Conservation (phyloP, 23 red algal genomes). For the Cyanidium caldarium region DNA sequence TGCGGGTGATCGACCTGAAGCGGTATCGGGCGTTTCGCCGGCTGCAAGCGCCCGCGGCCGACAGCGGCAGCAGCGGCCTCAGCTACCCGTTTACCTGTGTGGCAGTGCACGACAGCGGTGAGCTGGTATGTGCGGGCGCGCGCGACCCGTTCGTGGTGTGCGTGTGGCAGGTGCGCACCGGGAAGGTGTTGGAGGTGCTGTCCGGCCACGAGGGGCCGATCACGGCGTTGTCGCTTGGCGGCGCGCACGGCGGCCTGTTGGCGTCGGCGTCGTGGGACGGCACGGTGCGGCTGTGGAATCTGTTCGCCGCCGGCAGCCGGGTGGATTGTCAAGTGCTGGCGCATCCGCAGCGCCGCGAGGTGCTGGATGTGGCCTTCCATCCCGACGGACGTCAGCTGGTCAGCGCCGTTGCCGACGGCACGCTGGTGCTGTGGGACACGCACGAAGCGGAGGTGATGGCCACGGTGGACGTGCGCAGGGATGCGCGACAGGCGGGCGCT, state of each 20-base stretch:
- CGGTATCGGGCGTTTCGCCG: constrained; percentile 79
- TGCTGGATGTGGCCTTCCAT: constrained; percentile 54
- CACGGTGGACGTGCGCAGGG: constrained; percentile 70
- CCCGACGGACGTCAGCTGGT: constrained; percentile 75
- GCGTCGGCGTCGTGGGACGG: constrained; percentile 89
- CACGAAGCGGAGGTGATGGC: constrained; percentile 25
- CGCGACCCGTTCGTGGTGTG: constrained; percentile 67
- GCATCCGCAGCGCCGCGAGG: constrained; percentile 73
- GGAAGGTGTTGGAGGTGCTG: constrained; percentile 59
- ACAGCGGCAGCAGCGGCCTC: background rate
- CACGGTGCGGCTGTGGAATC: constrained; percentile 74
- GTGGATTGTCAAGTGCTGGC: constrained; percentile 41
- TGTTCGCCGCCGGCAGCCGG: constrained; percentile 37
- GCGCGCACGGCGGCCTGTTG: constrained; percentile 28
- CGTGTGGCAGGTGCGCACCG: constrained; percentile 83
- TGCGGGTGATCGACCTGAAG: constrained; percentile 69
- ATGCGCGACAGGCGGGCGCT: constrained; percentile 39
- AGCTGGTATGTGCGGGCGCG: constrained; percentile 78
- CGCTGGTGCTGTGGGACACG: constrained; percentile 58
- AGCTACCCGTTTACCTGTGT: constrained; percentile 40
- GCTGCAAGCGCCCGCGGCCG: constrained; percentile 41
- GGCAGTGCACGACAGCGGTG: constrained; percentile 45
- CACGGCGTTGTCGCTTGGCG: background rate
- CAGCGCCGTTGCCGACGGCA: constrained; percentile 38
- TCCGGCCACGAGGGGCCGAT: constrained; percentile 65